These are phyloP conservation scores for Cairneyella variabilis DNA, from an alignment of 495 filamentous ascomycete species.

Conservation along the genomic window DNA sequence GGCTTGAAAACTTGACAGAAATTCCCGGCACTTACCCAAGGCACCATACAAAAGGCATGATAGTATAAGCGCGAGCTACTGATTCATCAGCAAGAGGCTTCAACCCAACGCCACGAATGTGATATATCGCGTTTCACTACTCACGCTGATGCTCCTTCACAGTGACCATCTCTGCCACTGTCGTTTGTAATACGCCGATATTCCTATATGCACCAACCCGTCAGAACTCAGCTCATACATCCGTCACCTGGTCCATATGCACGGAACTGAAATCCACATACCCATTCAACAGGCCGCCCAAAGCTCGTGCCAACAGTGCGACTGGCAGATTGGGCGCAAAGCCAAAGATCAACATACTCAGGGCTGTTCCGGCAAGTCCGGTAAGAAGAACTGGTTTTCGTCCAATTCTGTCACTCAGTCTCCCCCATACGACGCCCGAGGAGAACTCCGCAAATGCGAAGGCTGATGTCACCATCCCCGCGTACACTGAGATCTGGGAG, in stretches of 20 bases:
- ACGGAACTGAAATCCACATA: constrained; percentile 35
- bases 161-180: constrained; percentile 87
- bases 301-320: constrained; percentile 80
- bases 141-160: constrained; percentile 86
- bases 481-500: constrained; percentile 82
- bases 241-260: not conserved
- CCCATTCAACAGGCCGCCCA: constrained; percentile 93
- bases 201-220: constrained; percentile 18
- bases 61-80: constrained; percentile 80
- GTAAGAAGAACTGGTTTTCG: constrained; percentile 89
- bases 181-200: constrained; percentile 76
- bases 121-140: constrained; percentile 27
- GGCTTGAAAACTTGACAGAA: constrained; percentile 4
- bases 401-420: constrained; percentile 86
- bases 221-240: constrained; percentile 8
- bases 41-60: constrained; percentile 98
- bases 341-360: constrained; percentile 93
- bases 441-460: constrained; percentile 96
- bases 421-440: constrained; percentile 86
- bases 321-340: constrained; percentile 81
- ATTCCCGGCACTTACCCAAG: constrained; percentile 55
- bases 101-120: not conserved
- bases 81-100: constrained; percentile 10
- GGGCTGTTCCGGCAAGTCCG: constrained; percentile 80
- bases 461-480: constrained; percentile 92